Evolutionary conservation across 1,284 basidiomycete species (phyloP).

Genomic region (Blastosporella zonata): DNA sequence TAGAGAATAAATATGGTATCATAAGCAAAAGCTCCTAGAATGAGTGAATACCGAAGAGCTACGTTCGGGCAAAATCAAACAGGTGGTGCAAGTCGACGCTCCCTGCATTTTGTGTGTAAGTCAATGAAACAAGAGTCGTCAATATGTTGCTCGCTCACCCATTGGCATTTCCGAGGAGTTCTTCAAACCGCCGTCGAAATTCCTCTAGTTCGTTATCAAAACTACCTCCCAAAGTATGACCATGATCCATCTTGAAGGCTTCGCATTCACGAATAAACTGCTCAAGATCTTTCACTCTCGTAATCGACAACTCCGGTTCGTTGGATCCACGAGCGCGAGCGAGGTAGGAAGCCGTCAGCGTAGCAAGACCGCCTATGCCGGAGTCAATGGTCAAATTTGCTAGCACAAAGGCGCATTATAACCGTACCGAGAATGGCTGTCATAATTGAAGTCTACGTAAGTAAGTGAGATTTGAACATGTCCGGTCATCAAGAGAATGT

Average conservation of each 20-base stretch:
- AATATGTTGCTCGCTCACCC: slow-evolving; percentile 12
- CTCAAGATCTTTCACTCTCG: slow-evolving; percentile 55
- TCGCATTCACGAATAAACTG: slow-evolving; percentile 59
- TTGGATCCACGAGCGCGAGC: slow-evolving; percentile 64
- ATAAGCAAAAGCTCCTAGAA: no score
- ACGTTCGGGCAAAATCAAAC: slow-evolving; percentile 4
- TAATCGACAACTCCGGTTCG: slow-evolving; percentile 59
- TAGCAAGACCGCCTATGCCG: slow-evolving; percentile 52
- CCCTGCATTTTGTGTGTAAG: slow-evolving; percentile 1
- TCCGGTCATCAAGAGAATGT: neutral
- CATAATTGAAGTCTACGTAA: slow-evolving; percentile 32
- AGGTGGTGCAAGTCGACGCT: slow-evolving; percentile 14
- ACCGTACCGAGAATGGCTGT: slow-evolving; percentile 38
- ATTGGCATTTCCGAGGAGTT: slow-evolving; percentile 35
- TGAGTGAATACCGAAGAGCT: no score
- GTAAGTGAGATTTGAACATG: neutral
- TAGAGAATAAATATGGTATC: no score
- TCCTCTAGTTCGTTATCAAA: slow-evolving; percentile 21
- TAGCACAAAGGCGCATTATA: neutral
- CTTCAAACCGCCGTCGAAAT: slow-evolving; percentile 34
- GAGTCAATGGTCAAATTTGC: slow-evolving; percentile 24
- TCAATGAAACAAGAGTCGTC: neutral
- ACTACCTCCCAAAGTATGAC: slow-evolving; percentile 32
- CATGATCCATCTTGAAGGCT: slow-evolving; percentile 57
- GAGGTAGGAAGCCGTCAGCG: slow-evolving; percentile 66